A percentile compares a stretch with the other conserved stretches of the same genome.
Evolutionary conservation across 169 alveolate species (phyloP).

Genomic region (Perkinsus marinus): DNA sequence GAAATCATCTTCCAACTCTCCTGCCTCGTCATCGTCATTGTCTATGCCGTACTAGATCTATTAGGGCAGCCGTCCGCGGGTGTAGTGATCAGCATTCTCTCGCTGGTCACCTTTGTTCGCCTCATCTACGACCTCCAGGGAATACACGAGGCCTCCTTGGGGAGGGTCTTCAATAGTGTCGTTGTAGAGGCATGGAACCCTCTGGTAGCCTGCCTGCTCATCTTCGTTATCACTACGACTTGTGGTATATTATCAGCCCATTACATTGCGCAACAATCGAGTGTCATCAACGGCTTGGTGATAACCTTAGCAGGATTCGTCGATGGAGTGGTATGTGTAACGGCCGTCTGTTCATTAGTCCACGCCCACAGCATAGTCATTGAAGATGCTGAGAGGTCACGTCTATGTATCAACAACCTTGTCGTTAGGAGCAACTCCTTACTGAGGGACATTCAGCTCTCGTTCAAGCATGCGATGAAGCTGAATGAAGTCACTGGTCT

Average conservation of each 20-base stretch:
- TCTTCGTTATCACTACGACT: not conserved
- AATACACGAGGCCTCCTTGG: not conserved
- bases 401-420: not conserved
- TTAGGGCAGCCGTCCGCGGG: not conserved
- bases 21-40: not conserved
- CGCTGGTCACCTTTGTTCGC: not conserved
- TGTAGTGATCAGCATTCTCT: not conserved
- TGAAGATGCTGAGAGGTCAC: not conserved
- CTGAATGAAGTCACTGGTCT: not conserved
- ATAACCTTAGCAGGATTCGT: not conserved
- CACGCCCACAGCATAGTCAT: not conserved
- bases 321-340: not conserved
- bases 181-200: not conserved
- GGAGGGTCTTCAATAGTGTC: not conserved
- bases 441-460: not conserved
- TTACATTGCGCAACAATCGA: not conserved
- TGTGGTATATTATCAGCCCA: not conserved
- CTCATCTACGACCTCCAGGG: not conserved
- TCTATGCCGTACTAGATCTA: not conserved
- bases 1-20: not conserved
- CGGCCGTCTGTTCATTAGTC: not conserved
- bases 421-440: not conserved
- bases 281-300: not conserved
- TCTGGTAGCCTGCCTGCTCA: not conserved
- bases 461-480: not conserved